phyloP scores from a whole-genome alignment of 2,329 filamentous ascomycete species.

The Aspergillus sp. region DNA sequence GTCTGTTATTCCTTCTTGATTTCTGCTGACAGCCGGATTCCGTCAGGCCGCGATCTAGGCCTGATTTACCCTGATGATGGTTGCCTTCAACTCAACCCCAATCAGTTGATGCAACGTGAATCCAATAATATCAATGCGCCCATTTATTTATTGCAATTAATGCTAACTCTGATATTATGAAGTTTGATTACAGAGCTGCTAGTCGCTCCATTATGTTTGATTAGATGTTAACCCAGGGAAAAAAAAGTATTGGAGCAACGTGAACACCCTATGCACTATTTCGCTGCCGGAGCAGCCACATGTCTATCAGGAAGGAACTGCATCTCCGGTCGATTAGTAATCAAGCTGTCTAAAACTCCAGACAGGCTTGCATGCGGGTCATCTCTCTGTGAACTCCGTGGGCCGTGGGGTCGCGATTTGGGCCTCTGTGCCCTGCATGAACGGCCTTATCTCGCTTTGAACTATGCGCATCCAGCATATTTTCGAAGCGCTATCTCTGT shows the following conservation, averaged over 20 bases:
- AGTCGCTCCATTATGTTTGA: neutral
- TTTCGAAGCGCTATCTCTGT: neutral
- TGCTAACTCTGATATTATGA: neutral
- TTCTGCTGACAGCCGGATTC: neutral
- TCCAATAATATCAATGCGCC: neutral
- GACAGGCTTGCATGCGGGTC: neutral
- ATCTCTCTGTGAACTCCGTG: neutral
- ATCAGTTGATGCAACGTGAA: neutral
- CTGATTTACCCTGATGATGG: neutral
- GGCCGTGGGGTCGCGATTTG: neutral
- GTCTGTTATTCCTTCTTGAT: neutral
- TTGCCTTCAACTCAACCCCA: neutral
- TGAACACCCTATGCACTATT: neutral
- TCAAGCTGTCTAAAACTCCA: neutral
- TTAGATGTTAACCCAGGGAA: neutral
- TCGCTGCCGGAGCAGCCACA: neutral
- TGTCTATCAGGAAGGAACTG: neutral
- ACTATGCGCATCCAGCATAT: neutral
- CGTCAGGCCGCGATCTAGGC: neutral
- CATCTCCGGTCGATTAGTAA: neutral
- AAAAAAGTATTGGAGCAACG: neutral
- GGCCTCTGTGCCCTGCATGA: neutral
- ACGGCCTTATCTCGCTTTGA: neutral
- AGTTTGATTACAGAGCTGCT: neutral
- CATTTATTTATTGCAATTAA: neutral